Base-by-base conservation (phyloP, 768 basidiomycete genomes). In the Boletus subcaerulescens region DNA sequence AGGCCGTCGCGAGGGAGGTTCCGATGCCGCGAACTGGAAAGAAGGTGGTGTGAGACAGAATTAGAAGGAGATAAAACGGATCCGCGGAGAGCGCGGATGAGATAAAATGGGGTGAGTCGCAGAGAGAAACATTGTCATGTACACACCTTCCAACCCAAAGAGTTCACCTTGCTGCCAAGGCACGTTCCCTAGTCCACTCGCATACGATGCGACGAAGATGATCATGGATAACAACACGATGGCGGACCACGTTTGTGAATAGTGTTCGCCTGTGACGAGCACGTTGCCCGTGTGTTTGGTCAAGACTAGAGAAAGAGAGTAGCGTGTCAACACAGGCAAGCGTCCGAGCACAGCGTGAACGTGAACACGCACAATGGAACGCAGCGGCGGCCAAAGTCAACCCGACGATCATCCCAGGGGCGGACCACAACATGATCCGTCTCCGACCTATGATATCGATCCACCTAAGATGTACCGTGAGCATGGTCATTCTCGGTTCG, bases 121-220 rank as follows among this genome's bases (percentile, higher is more conserved):
- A 26, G 29, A 45, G 15, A 42, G 9, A 7, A 22, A 43, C 3
- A 13, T 18, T 5, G 10, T 18, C 33, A 41, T 39, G n/a, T 14
- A 66, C 45, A 8, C 40, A 82, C 84, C 83, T 76, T 91, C 87
- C 38, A 92, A 79, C 18, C 79, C 76, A 71, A 93, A 93, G 12
- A 93, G 77, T 65, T 92, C 91, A 42, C 89, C 89, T 68, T 91
- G 91, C 63, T 91, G 89, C 91, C 91, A 92, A 0, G 91, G 91
- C 3, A 91, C 83, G 62, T 89, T 89, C 1, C 89, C 89, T 15
- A 91, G 72, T 5, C 89, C 86, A 3, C 81, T 86, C 0, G 89
- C 91, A 63, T 93, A 93, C 11, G 86, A 86, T 1, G 87, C 87
- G 20, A 91, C 89, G 70, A 87, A 93, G 60, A 89, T 65, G 59